Percentiles rank a stretch among this genome's conserved stretches.
phyloP scores from a whole-genome alignment of 768 basidiomycete genomes.

The Leccinum variicolor region DNA sequence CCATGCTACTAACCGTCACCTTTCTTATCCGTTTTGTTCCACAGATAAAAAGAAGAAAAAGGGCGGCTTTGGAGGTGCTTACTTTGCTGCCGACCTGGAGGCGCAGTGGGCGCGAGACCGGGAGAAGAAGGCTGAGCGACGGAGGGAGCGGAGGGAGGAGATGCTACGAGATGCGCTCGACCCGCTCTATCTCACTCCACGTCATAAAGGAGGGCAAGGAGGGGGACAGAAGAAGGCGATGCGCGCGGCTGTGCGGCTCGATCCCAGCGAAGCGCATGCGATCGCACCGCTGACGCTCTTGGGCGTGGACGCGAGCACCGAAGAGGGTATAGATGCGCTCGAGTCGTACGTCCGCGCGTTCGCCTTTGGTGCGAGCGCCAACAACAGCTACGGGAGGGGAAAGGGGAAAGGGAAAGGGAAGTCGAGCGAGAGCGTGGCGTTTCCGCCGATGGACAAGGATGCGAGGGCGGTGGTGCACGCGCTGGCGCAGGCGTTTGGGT shows the following conservation, averaged over 20 bases:
- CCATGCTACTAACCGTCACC: neutral
- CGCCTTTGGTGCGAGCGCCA: constrained; percentile 31
- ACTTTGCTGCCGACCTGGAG: constrained; percentile 54
- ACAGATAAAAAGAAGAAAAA: constrained; percentile 33
- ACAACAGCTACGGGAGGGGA: constrained; percentile 29
- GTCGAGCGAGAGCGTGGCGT: constrained; percentile 45
- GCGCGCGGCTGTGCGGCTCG: constrained; percentile 51
- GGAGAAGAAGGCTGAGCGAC: constrained; percentile 74
- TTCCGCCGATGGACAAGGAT: constrained; percentile 78
- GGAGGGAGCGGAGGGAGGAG: constrained; percentile 56
- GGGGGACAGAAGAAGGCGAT: constrained; percentile 46
- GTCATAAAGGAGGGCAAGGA: neutral
- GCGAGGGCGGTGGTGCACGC: constrained; percentile 75
- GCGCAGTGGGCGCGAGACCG: constrained; percentile 82
- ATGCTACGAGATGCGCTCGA: constrained; percentile 59
- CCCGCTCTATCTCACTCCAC: constrained; percentile 42
- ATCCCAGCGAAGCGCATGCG: constrained; percentile 34
- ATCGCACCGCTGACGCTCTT: constrained; percentile 47
- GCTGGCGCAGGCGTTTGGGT: constrained; percentile 70
- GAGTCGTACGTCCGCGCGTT: constrained; percentile 71
- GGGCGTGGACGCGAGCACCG: constrained; percentile 47
- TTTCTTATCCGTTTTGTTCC: neutral
- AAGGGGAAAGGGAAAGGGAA: constrained; percentile 52
- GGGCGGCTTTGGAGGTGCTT: neutral
- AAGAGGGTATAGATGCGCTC: constrained; percentile 38